Base-by-base conservation (phyloP, 2,329 filamentous ascomycete species). In the Orbilia quercus region DNA sequence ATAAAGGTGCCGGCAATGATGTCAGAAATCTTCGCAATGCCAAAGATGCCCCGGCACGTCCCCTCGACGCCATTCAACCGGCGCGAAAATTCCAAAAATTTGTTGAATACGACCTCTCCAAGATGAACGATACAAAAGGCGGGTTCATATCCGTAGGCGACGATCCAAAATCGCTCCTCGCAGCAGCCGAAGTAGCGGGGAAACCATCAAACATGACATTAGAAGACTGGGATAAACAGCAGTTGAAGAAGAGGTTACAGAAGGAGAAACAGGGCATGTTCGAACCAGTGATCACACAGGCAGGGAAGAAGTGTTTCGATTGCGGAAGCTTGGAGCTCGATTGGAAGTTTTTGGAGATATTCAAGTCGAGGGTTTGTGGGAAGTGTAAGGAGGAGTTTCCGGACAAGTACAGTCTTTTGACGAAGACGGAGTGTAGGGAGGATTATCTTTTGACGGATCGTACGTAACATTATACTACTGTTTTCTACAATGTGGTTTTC, bases 51-150 rank as follows among this genome's bases (percentile, higher is more conserved):
- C 78, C 60, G 76, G 79, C 75, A 78, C 76, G 69, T 60, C 79
- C 23, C 47, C 76, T 77, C 6, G 76, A 77, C 6, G 80, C 82
- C 3, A 88, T 96, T 54, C 88, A 88, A 63, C 90, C 94, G 0
- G 91, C 91, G 40, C 87, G 89, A 78, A 97, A 96, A 79, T 97
- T 98, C 77, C 88, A 91, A 73, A 94, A 95, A 80, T 98, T 90
- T 80, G 93, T 99, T 79, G 95, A 99, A 79, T 98, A 97, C 82
- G 95, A 99, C 81, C 95, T 99, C 82, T 94, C 91, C 79, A 90
- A 94, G 82, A 98, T 99, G 92, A 96, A 90, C 5, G 95, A 99
- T 80, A 98, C 94, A 0, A 97, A 97, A 79, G 95, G 95, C 75
- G 95, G 95, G 0, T 99, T 99, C 81, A 82, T 99, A 76, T 91